These are phyloP conservation scores for Asclepias syriaca DNA, from an alignment of 257 asterid genomes.

Conservation along the genomic window DNA sequence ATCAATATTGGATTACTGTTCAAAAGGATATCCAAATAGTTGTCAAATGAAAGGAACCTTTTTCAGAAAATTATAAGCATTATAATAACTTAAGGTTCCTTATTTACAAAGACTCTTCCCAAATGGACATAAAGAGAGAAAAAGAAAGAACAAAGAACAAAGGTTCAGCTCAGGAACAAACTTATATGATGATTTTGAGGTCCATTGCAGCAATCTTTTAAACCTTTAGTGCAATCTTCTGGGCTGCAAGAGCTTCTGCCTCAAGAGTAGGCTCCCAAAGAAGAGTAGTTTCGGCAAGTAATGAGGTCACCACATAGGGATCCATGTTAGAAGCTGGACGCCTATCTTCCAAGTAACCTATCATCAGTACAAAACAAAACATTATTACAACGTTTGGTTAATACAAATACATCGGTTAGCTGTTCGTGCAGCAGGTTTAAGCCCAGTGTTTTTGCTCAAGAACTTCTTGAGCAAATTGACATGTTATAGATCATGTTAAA, in stretches of 20 bases:
- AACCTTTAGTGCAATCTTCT: constrained; percentile 65
- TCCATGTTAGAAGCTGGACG: constrained; percentile 99
- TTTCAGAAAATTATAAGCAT: constrained; percentile 23
- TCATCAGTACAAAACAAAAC: neutral
- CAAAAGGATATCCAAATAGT: neutral
- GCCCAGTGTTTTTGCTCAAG: neutral
- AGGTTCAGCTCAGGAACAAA: constrained; percentile 21
- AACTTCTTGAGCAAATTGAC: neutral
- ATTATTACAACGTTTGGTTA: neutral
- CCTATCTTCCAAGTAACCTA: constrained; percentile 96
- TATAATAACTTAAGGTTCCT: constrained; percentile 31
- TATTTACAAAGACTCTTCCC: constrained; percentile 29
- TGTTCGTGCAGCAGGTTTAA: neutral
- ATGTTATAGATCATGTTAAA: neutral
- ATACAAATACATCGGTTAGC: neutral
- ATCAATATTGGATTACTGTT: neutral
- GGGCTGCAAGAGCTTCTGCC: constrained; percentile 91
- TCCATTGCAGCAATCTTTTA: constrained; percentile 21
- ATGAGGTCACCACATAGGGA: constrained; percentile 76
- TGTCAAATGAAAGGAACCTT: constrained; percentile 23
- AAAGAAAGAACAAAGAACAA: constrained; percentile 5
- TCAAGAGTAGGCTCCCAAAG: constrained; percentile 92
- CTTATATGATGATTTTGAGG: constrained; percentile 2
- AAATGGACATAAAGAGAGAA: constrained; percentile 14
- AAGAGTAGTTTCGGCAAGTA: constrained; percentile 86